These are phyloP conservation scores for Trichoderma atrobrunneum DNA, from an alignment of 2,329 filamentous ascomycete genomes.

Conservation along the genomic window DNA sequence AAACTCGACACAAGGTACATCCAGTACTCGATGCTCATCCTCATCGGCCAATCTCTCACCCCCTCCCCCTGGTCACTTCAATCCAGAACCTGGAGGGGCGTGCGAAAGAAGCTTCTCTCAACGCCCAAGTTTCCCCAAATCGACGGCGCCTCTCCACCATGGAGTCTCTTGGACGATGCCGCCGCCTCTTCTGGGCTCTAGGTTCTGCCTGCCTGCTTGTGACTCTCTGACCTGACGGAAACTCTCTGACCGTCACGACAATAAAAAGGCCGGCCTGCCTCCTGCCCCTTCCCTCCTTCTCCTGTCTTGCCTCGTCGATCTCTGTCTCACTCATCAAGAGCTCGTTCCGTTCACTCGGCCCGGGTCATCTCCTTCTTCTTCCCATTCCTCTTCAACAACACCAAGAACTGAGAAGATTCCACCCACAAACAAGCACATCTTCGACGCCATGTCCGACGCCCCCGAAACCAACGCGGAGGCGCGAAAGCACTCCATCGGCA, in stretches of 20 bases:
- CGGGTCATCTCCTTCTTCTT: conserved; percentile 12
- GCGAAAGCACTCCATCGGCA: conserved; percentile 31
- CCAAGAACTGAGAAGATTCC: conserved; percentile 5
- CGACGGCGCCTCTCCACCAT: conserved; percentile 14
- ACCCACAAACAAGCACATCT: background rate
- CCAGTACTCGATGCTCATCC: background rate
- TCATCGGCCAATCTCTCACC: background rate
- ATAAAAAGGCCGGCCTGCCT: conserved; percentile 27
- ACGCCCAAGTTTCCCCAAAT: conserved; percentile 7
- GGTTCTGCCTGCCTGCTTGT: background rate
- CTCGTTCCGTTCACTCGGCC: conserved; percentile 16
- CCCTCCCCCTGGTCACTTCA: background rate
- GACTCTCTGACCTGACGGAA: background rate
- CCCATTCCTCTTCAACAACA: conserved; percentile 2
- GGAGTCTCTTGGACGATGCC: background rate
- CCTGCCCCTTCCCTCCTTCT: conserved; percentile 25
- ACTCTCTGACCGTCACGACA: conserved; percentile 22
- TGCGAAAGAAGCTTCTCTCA: background rate
- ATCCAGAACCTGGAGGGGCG: background rate
- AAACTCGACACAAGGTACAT: too few species aligned
- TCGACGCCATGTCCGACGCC: conserved; percentile 27
- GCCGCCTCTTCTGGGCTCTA: background rate
- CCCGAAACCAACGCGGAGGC: conserved; percentile 24
- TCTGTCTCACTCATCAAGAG: conserved; percentile 23
- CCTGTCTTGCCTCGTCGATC: conserved; percentile 23